A percentile compares a stretch with the other conserved stretches of the same genome.
Conservation (phyloP, 441 rosid species). For the Melastoma candidum region DNA sequence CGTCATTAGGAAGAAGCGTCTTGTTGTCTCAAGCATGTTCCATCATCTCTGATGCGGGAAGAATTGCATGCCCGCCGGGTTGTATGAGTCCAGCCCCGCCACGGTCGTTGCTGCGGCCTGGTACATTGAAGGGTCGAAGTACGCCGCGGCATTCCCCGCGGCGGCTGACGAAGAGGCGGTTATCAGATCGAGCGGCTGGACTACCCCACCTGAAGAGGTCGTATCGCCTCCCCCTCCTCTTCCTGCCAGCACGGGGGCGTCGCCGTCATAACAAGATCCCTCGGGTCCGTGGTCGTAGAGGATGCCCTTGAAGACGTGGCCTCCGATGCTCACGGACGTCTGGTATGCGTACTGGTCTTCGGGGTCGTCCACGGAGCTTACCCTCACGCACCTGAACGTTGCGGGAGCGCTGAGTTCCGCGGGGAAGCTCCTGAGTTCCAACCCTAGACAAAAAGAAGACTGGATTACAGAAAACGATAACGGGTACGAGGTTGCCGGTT, state of each 20-base stretch:
- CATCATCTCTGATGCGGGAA: slow-evolving; percentile 14
- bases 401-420: slow-evolving; percentile 57
- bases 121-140: slow-evolving; percentile 15
- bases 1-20: too few relatives aligned
- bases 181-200: slow-evolving; percentile 11
- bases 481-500: not conserved
- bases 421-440: slow-evolving; percentile 69
- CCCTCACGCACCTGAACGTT: slow-evolving; percentile 64
- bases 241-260: not conserved
- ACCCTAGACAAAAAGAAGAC: slow-evolving; percentile 36
- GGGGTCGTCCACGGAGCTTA: slow-evolving; percentile 51
- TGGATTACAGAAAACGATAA: not conserved
- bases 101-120: slow-evolving; percentile 2
- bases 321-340: slow-evolving; percentile 73
- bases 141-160: slow-evolving; percentile 3
- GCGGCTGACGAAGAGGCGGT: slow-evolving; percentile 10
- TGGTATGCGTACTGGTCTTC: slow-evolving; percentile 81
- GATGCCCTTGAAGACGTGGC: slow-evolving; percentile 81
- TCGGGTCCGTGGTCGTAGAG: slow-evolving; percentile 89
- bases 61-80: slow-evolving; percentile 18
- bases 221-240: slow-evolving; percentile 1
- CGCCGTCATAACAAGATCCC: slow-evolving; percentile 18
- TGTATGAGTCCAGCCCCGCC: slow-evolving; percentile 5
- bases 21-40: too few relatives aligned
- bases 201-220: slow-evolving; percentile 1